Evolutionary conservation across 2,329 filamentous ascomycete genomes (phyloP), one percentile per base, ranked within the genome.

Genomic region (Colletotrichum liriopes): DNA sequence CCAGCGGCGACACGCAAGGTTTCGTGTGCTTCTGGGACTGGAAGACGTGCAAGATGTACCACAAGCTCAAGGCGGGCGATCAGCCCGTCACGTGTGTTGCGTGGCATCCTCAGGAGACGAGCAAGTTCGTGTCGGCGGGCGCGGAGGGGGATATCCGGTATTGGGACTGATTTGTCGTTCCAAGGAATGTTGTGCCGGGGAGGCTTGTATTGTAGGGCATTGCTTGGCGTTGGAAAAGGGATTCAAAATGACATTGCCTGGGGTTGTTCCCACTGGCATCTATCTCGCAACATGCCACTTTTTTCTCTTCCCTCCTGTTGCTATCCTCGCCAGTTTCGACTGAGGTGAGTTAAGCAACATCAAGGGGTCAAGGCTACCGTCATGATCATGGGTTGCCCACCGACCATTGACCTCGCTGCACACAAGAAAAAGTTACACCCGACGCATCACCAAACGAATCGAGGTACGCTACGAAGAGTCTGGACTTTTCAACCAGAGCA

Each of bases 1-100:
- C 91, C 26, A 93, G 90, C 23, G 96, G 96, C 73, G 96, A 99
- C 82, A 94, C 91, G 63, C 94, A 90, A 20, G 96, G 97, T 45
- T 98, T 90, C 78, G 91, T 98, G 59, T 97, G 94, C 83, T 98
- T 98, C 84, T 99, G 95, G 94, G 96, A 98, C 83, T 99, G 95
- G 94, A 99, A 99, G 89, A 98, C 95, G 49, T 97, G 96, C 82
- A 98, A 98, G 85, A 96, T 99, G 95, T 98, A 94, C 84, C 94
- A 98, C 84, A 98, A 98, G 88, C 91, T 99, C 75, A 90, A 93
- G 83, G 95, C 94, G 32, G 91, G 94, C 71, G 95, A 94, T 66
- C 90, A 93, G 65, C 91, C 95, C 6, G 88, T 98, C 66, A 94
- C 94, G n/a, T 94, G 93, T 76, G 90, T 96, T 70, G 93, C 93